A percentile compares a stretch with the other conserved stretches of the same genome.
phyloP scores from a whole-genome alignment of 2,329 filamentous ascomycete genomes.

The Monosporascus sp. region DNA sequence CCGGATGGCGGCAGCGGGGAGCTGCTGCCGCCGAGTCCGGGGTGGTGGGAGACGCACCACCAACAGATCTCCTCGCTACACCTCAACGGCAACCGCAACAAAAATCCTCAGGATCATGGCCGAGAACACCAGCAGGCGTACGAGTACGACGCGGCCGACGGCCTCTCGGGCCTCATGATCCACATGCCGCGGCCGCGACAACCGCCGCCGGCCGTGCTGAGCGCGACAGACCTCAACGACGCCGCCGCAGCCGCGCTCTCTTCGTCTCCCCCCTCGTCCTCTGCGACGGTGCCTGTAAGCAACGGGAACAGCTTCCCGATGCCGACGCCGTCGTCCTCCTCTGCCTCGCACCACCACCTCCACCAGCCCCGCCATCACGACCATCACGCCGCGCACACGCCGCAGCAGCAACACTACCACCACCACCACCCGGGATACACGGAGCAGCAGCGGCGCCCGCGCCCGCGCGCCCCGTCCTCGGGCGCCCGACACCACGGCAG shows the following conservation, averaged over 20 bases:
- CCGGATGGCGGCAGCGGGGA: constrained; percentile 8
- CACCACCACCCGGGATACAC: constrained; percentile 15
- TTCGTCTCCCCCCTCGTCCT: neutral
- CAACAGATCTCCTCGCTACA: neutral
- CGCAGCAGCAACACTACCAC: constrained; percentile 13
- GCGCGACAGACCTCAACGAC: constrained; percentile 19
- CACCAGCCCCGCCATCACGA: constrained; percentile 2
- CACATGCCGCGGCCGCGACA: constrained; percentile 45
- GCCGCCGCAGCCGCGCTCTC: neutral
- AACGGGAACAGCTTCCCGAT: neutral
- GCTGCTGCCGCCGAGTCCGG: constrained; percentile 7
- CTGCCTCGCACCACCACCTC: neutral
- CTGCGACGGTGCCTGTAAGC: neutral
- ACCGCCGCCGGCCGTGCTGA: constrained; percentile 32
- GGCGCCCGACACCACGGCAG: constrained; percentile 43
- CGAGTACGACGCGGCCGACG: constrained; percentile 27
- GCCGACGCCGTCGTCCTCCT: neutral
- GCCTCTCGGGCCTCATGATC: constrained; percentile 43
- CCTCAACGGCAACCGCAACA: constrained; percentile 1
- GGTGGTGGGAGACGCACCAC: constrained; percentile 20
- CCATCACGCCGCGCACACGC: constrained; percentile 12
- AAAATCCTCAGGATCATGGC: constrained; percentile 32
- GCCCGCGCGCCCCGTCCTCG: constrained; percentile 49
- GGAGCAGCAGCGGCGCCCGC: constrained; percentile 38
- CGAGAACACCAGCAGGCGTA: constrained; percentile 37